Evolutionary conservation across 148 eudicot species (phyloP), one percentile per base, ranked within the genome.

Genomic region (Amaranthus hypochondriacus): DNA sequence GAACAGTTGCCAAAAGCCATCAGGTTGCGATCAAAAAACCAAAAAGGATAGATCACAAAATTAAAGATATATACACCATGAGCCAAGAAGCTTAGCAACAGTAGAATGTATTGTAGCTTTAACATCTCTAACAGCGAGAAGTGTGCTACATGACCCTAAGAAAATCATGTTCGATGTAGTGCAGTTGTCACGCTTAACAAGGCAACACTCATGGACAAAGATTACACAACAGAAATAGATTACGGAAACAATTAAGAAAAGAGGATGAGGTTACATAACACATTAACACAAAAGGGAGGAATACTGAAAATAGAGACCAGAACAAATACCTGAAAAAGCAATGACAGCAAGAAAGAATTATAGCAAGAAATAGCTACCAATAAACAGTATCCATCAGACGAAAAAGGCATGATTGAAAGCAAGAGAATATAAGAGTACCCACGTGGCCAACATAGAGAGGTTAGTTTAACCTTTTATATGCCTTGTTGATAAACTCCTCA

Each of bases 401-500:
- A 54, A 66, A 52, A 15, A 63, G 21, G 58, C 44, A 60, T 59
- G 73, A 11, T 48, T 50, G 18, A 47, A 59, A 51, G 52, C 14
- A 62, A 49, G 12, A 63, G 70, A 71, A 64, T 70, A 77, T 63
- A 9, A 28, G 44, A 65, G 72, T 14, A 51, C 72, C 66, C 62
- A 55, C 14, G 42, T 66, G 59, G 71, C 62, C 4, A 9, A 66
- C 48, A 48, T 43, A 49, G 62, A 72, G 53, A 66, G 71, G 76
- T 51, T 52, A 63, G 9, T 64, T 48, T 42, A 56, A 77, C 66
- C 63, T 57, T 77, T 72, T 70, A 52, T 42, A 56, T n/a, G 75
- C 76, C 46, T 71, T 77, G 57, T 65, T 72, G 71, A 71, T 71
- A 71, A 59, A 43, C 64, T 57, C 48, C 76, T 72, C 28, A 59